These are phyloP conservation scores for Tuber brumale DNA, from an alignment of 495 filamentous ascomycete genomes.

Conservation along the genomic window DNA sequence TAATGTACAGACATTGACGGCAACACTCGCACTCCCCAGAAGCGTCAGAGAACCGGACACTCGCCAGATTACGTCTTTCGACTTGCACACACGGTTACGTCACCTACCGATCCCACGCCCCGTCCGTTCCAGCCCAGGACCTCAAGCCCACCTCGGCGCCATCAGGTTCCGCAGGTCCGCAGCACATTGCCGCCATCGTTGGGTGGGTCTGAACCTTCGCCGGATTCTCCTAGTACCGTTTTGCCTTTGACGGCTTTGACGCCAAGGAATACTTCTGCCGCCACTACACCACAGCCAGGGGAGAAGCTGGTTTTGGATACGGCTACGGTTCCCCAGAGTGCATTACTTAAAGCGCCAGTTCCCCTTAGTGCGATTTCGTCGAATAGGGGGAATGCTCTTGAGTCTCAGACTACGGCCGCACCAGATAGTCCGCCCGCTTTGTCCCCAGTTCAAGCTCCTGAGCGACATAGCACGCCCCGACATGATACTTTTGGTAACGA, in stretches of 20 bases:
- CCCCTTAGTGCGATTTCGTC: constrained; percentile 25
- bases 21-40: constrained; percentile 14
- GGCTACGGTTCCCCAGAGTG: neutral
- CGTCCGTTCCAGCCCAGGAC: constrained; percentile 30
- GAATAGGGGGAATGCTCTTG: neutral
- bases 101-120: constrained; percentile 26
- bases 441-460: neutral
- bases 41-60: constrained; percentile 29
- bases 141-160: constrained; percentile 4
- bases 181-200: constrained; percentile 27
- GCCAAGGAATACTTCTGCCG: constrained; percentile 28
- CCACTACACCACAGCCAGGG: constrained; percentile 24
- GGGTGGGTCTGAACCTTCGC: constrained; percentile 3
- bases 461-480: neutral
- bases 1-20: neutral
- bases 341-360: constrained; percentile 17
- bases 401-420: neutral
- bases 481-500: neutral
- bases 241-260: constrained; percentile 7
- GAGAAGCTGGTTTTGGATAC: constrained; percentile 29
- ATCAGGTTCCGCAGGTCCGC: constrained; percentile 26
- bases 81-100: constrained; percentile 35
- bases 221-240: constrained; percentile 17
- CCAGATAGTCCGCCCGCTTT: neutral
- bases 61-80: constrained; percentile 34